A percentile compares a stretch with the other conserved stretches of the same genome.
Conservation (phyloP, 306 rosid species). For the Cicer bijugum region DNA sequence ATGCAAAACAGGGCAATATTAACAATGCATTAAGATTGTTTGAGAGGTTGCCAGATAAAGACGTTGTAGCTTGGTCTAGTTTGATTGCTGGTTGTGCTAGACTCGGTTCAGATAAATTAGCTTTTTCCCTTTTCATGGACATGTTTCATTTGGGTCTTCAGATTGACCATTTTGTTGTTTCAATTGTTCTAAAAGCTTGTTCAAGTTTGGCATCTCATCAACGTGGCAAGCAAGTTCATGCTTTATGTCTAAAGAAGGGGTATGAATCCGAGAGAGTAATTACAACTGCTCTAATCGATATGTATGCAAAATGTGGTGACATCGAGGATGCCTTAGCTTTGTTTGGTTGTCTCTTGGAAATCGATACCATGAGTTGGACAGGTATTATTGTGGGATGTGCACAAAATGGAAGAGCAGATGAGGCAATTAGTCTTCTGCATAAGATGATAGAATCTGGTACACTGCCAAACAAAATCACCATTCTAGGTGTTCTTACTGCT, state of each 20-base stretch:
- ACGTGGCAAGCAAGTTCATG: conserved; percentile 81
- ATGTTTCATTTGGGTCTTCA: conserved; percentile 60
- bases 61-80: conserved; percentile 79
- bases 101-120: conserved; percentile 57
- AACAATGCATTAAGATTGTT: conserved; percentile 62
- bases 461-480: conserved; percentile 76
- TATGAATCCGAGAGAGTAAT: conserved; percentile 69
- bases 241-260: conserved; percentile 72
- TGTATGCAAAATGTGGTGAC: conserved; percentile 89
- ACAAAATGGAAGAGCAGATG: conserved; percentile 77
- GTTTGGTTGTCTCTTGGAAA: conserved; percentile 57
- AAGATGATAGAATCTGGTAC: conserved; percentile 70
- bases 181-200: conserved; percentile 68
- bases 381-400: conserved; percentile 93
- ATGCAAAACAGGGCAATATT: conserved; percentile 61
- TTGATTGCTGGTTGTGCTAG: conserved; percentile 79
- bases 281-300: conserved; percentile 71
- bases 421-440: conserved; percentile 61
- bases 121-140: conserved; percentile 63
- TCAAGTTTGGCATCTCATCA: conserved; percentile 67
- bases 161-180: conserved; percentile 75
- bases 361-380: conserved; percentile 80
- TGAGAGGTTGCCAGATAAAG: conserved; percentile 70
- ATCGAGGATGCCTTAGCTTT: conserved; percentile 69
- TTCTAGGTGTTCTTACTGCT: conserved; percentile 81